These are phyloP conservation scores for Phylloporus arenicola DNA, from an alignment of 768 basidiomycete species.

Conservation along the genomic window DNA sequence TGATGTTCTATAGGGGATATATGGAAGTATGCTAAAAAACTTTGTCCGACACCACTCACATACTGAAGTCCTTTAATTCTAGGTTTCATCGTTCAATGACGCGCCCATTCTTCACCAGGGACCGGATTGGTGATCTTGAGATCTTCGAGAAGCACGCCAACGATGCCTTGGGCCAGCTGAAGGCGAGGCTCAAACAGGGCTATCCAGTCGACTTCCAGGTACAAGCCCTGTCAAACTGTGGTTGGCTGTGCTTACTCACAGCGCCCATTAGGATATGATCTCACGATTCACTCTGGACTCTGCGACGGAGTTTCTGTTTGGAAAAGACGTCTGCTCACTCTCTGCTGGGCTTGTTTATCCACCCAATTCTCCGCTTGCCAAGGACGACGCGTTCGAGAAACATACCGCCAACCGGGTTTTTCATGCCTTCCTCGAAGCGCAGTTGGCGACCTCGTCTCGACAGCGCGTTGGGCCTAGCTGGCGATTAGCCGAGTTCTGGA, in stretches of 20 bases:
- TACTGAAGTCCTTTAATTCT: neutral
- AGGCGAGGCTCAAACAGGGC: slow-evolving; percentile 39
- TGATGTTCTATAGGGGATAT: slow-evolving; percentile 36
- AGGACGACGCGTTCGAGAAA: slow-evolving; percentile 9
- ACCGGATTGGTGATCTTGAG: slow-evolving; percentile 50
- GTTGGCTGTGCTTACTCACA: neutral
- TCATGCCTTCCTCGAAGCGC: slow-evolving; percentile 46
- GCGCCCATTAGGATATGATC: slow-evolving; percentile 40
- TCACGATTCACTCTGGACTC: slow-evolving; percentile 57
- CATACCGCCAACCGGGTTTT: slow-evolving; percentile 41
- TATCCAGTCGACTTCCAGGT: slow-evolving; percentile 57
- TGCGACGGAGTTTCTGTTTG: slow-evolving; percentile 55
- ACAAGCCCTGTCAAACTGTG: neutral
- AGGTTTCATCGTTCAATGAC: slow-evolving; percentile 59
- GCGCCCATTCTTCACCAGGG: slow-evolving; percentile 55
- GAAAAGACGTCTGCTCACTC: slow-evolving; percentile 42
- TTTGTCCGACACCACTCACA: neutral
- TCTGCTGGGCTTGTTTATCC: slow-evolving; percentile 47
- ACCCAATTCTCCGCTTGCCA: slow-evolving; percentile 12
- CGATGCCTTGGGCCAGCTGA: slow-evolving; percentile 42
- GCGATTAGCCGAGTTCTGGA: slow-evolving; percentile 39
- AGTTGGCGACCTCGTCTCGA: slow-evolving; percentile 37
- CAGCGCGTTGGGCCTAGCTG: slow-evolving; percentile 30
- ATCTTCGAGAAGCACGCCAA: slow-evolving; percentile 48
- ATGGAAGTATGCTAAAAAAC: slow-evolving; percentile 45